Evolutionary conservation across 2,329 filamentous ascomycete species (phyloP).

Genomic region (Dactylella cylindrospora): DNA sequence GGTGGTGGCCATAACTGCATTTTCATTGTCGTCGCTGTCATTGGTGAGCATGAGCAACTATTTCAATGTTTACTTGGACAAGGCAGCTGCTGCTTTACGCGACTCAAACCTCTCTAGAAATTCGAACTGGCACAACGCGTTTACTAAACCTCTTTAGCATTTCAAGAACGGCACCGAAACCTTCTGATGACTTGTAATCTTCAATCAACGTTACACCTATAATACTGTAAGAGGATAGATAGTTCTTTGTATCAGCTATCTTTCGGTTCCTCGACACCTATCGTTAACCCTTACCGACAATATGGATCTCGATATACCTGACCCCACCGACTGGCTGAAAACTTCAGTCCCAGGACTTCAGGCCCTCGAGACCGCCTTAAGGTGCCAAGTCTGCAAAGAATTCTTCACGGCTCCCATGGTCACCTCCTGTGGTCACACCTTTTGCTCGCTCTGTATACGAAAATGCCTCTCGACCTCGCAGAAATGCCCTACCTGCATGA

Average conservation of each 20-base stretch:
- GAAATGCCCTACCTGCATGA: constrained; percentile 82
- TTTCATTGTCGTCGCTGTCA: constrained; percentile 6
- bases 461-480: constrained; percentile 78
- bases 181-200: no score
- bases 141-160: no score
- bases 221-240: no score
- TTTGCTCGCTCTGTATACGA: constrained; percentile 94
- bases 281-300: not conserved
- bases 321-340: constrained; percentile 81
- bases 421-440: constrained; percentile 91
- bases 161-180: no score
- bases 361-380: constrained; percentile 77
- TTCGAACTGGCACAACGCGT: constrained; percentile 41
- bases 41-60: not conserved
- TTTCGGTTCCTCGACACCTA: not conserved
- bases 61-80: constrained; percentile 31
- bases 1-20: constrained; percentile 14
- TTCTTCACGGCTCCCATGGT: constrained; percentile 94
- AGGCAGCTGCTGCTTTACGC: no score
- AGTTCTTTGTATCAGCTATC: not conserved
- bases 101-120: constrained; percentile 8
- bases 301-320: constrained; percentile 57
- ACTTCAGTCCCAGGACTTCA: constrained; percentile 69
- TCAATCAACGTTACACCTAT: no score
- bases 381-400: constrained; percentile 97